phyloP scores from a whole-genome alignment of 768 basidiomycete genomes.

The Amanita fuliginea region DNA sequence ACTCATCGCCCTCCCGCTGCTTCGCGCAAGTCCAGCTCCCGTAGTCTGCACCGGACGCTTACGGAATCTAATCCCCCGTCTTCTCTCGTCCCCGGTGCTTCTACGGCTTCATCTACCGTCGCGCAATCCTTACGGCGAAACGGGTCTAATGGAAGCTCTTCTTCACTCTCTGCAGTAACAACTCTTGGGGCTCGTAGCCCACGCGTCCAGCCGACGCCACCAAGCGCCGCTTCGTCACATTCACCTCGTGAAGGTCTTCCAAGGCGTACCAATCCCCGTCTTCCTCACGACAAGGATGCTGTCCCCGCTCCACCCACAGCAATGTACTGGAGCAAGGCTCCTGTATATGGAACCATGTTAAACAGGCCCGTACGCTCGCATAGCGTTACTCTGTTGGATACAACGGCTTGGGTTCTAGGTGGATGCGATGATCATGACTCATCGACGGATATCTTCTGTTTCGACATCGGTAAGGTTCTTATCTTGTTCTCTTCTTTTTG shows the following conservation, averaged over 20 bases:
- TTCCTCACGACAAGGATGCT: slow-evolving; percentile 52
- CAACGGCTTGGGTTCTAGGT: slow-evolving; percentile 79
- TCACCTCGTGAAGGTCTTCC: slow-evolving; percentile 14
- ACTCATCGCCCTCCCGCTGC: background rate
- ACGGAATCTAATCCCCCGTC: background rate
- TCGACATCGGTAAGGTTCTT: slow-evolving; percentile 58
- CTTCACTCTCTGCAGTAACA: slow-evolving; percentile 6
- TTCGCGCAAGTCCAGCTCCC: slow-evolving; percentile 6
- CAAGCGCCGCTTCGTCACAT: background rate
- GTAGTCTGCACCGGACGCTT: slow-evolving; percentile 6
- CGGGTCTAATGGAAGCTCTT: slow-evolving; percentile 7
- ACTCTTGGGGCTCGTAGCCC: slow-evolving; percentile 1
- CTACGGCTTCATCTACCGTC: background rate
- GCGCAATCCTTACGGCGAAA: slow-evolving; percentile 5
- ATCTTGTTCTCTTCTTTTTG: background rate
- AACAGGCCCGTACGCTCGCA: slow-evolving; percentile 69
- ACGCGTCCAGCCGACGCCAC: background rate
- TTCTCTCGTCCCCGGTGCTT: slow-evolving; percentile 5
- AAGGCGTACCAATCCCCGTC: slow-evolving; percentile 38
- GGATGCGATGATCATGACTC: slow-evolving; percentile 78
- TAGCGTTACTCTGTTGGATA: slow-evolving; percentile 74
- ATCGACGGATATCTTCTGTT: slow-evolving; percentile 69
- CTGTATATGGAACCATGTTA: slow-evolving; percentile 63
- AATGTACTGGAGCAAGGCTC: slow-evolving; percentile 83
- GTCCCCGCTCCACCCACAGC: slow-evolving; percentile 55